Base-by-base conservation (phyloP, 306 rosid species). In the Rosa rugosa region DNA sequence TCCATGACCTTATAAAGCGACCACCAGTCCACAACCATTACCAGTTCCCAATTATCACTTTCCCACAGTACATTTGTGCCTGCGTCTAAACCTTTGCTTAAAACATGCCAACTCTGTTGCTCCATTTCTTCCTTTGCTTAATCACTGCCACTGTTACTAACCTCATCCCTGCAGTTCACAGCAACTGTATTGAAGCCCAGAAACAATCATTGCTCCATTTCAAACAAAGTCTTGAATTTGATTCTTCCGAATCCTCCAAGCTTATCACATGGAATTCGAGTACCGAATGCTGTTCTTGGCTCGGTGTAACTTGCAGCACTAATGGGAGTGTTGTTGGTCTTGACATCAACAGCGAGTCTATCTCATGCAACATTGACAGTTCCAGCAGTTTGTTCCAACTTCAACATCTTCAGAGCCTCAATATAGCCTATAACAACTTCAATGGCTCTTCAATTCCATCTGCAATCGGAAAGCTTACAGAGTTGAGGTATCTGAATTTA, bases 361-460 rank as follows among this genome's bases (percentile, higher is more conserved):
- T 60, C 38, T 4, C 38, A 12, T 3, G 66, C 38, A 60, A 6
- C 38, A 60, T 60, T 60, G 38, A 23, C 66, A 25, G 4, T 60
- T 25, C 66, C 0, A 23, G 66, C 18, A 25, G 66, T 60, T 38
- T 60, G 8, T 60, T 60, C 36, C 36, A 60, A 60, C 27, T 27
- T 0, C 27, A 27, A 27, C 27, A 27, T 0, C 27, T 27, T 27
- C 27, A 27, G 27, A 27, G 66, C 38, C 66, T 60, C 34, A 60
- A 25, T 25, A 25, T 60, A 8, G 66, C 38, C 7, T 0, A 25
- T 0, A 23, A 60, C 66, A 0, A 5, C 38, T 60, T 60, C 66
- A 11, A 73, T 22, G 20, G 11, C 77, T 11, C 68, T 17, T 3
- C 1, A 5, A 81, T 86, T 16, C 85, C 89, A 8, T 4, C 85